Conservation (phyloP, 2,329 filamentous ascomycete genomes). For the Exophiala sp. region DNA sequence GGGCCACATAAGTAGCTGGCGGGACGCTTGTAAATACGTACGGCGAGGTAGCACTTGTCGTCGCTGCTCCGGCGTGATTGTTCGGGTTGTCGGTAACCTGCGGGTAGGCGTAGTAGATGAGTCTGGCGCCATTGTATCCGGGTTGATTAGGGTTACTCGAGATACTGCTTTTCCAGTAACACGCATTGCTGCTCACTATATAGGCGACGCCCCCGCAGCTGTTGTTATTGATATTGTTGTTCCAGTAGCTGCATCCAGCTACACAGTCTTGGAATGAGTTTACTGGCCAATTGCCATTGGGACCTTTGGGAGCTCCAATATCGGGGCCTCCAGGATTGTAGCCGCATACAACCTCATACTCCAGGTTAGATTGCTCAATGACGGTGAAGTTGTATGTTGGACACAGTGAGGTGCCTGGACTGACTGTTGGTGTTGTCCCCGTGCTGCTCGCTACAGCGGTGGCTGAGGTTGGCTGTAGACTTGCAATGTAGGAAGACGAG, state of each 20-base stretch:
- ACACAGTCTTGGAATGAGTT: slow-evolving; percentile 24
- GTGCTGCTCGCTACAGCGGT: slow-evolving; percentile 9
- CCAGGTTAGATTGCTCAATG: slow-evolving; percentile 12
- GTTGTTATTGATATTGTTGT: slow-evolving; percentile 19
- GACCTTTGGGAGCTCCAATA: slow-evolving; percentile 17
- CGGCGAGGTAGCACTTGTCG: slow-evolving; percentile 1
- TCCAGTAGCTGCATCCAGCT: slow-evolving; percentile 24
- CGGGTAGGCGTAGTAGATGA: slow-evolving; percentile 26
- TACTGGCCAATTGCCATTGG: slow-evolving; percentile 15
- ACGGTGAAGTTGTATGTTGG: slow-evolving; percentile 26
- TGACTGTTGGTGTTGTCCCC: slow-evolving; percentile 10
- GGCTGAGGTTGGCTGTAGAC: slow-evolving; percentile 18
- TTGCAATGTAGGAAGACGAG: slow-evolving; percentile 22
- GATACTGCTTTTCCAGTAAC: slow-evolving; percentile 23
- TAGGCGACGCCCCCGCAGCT: slow-evolving; percentile 23
- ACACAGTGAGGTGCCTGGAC: slow-evolving; percentile 13
- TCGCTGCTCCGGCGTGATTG: slow-evolving; percentile 7
- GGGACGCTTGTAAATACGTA: slow-evolving; percentile 20
- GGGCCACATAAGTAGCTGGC: slow-evolving; percentile 17
- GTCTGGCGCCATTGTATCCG: slow-evolving; percentile 17
- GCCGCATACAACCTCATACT: slow-evolving; percentile 25
- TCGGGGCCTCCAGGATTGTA: slow-evolving; percentile 19
- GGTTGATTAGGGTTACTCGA: slow-evolving; percentile 5
- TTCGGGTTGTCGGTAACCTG: slow-evolving; percentile 23
- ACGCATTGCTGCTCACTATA: slow-evolving; percentile 15